Conservation (phyloP, 768 basidiomycete genomes). For the Trametes cubensis region DNA sequence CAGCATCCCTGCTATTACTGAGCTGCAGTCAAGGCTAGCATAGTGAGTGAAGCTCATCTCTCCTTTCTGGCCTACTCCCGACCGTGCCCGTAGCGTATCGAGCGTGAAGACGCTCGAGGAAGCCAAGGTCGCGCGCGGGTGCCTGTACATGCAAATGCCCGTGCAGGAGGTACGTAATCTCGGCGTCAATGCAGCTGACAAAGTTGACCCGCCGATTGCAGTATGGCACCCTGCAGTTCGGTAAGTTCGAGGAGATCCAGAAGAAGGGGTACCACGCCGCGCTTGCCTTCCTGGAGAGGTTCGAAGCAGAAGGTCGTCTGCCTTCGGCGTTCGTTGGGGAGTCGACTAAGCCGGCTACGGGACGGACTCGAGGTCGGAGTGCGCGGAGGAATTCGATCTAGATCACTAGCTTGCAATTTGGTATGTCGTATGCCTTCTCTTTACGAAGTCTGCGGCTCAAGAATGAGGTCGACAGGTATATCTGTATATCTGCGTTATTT, state of each 20-base stretch:
- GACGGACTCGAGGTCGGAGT: slow-evolving; percentile 73
- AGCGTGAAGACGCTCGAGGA: slow-evolving; percentile 94
- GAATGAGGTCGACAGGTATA: too few relatives aligned
- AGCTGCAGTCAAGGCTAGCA: slow-evolving; percentile 91
- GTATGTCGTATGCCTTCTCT: not conserved
- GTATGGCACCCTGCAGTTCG: slow-evolving; percentile 91
- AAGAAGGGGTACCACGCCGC: slow-evolving; percentile 80
- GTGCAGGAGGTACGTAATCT: slow-evolving; percentile 71
- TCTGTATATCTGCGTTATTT: too few relatives aligned
- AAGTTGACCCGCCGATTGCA: slow-evolving; percentile 32
- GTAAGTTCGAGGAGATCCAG: slow-evolving; percentile 87
- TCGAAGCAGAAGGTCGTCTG: slow-evolving; percentile 84
- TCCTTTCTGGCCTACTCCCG: not conserved
- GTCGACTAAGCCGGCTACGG: slow-evolving; percentile 45
- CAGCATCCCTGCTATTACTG: slow-evolving; percentile 84
- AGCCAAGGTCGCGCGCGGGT: slow-evolving; percentile 87
- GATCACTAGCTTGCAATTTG: not conserved
- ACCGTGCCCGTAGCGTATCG: slow-evolving; percentile 69
- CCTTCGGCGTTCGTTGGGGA: slow-evolving; percentile 73
- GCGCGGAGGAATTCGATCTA: slow-evolving; percentile 75
- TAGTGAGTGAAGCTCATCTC: slow-evolving; percentile 63
- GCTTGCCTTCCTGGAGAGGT: slow-evolving; percentile 67
- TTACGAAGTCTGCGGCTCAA: too few relatives aligned
- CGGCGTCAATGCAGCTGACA: not conserved
- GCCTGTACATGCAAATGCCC: slow-evolving; percentile 92